phyloP scores from a whole-genome alignment of 805 yeast species.

The Lachancea kluyveri region DNA sequence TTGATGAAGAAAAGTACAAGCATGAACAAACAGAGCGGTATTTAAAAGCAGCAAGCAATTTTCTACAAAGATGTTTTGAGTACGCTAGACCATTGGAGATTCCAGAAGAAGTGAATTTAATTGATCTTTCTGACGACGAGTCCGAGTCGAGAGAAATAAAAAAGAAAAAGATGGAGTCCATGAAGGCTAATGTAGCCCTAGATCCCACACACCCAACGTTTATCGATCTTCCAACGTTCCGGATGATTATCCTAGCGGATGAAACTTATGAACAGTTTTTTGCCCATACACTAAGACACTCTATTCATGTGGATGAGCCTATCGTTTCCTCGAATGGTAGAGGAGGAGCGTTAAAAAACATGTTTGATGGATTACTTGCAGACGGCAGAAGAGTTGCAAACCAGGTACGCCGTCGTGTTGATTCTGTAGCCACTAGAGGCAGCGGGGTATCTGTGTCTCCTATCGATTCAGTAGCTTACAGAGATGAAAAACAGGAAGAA shows the following conservation, averaged over 20 bases:
- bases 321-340: slow-evolving; percentile 38
- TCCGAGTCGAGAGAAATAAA: slow-evolving; percentile 17
- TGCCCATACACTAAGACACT: slow-evolving; percentile 55
- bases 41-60: slow-evolving; percentile 78
- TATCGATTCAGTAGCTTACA: slow-evolving; percentile 2
- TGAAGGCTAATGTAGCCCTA: slow-evolving; percentile 70
- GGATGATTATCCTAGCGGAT: slow-evolving; percentile 92
- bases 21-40: slow-evolving; percentile 71
- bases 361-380: slow-evolving; percentile 85
- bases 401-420: slow-evolving; percentile 84
- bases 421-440: slow-evolving; percentile 46
- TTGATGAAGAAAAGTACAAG: slow-evolving; percentile 58
- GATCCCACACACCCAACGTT: slow-evolving; percentile 74
- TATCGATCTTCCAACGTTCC: slow-evolving; percentile 77
- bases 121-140: slow-evolving; percentile 34
- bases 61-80: slow-evolving; percentile 82
- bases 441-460: slow-evolving; percentile 15
- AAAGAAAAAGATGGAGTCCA: slow-evolving; percentile 25
- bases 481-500: slow-evolving; percentile 24
- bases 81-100: slow-evolving; percentile 71
- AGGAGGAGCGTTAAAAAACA: slow-evolving; percentile 63
- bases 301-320: slow-evolving; percentile 60
- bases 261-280: slow-evolving; percentile 88
- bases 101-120: slow-evolving; percentile 32
- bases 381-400: slow-evolving; percentile 91